Evolutionary conservation across 257 asterid species (phyloP).

Genomic region (Solanum sitiens): DNA sequence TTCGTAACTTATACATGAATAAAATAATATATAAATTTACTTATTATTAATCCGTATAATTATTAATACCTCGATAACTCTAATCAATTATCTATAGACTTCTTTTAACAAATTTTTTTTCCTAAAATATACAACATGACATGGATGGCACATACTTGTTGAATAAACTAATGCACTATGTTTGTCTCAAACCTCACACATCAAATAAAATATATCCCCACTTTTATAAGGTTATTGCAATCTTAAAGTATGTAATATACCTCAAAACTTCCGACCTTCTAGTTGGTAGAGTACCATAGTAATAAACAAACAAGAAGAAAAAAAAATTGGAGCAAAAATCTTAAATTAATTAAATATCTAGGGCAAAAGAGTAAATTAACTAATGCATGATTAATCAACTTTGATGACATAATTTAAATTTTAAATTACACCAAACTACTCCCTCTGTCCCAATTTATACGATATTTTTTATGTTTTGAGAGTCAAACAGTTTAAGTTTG

Average conservation of each 20-base stretch:
- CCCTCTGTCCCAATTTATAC: too few relatives aligned
- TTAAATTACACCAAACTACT: background rate
- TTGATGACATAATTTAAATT: background rate
- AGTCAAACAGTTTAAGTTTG: too few relatives aligned
- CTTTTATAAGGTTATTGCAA: background rate
- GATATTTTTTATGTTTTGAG: accelerated
- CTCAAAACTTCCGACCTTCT: background rate
- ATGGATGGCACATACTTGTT: background rate
- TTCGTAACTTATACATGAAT: too few relatives aligned
- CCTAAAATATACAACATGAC: background rate
- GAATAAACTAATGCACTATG: background rate
- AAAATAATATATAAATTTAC: too few relatives aligned
- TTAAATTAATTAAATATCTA: background rate
- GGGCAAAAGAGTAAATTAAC: background rate
- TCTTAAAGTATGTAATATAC: background rate
- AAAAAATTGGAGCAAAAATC: background rate
- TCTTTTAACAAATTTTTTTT: too few relatives aligned
- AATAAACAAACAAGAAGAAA: background rate
- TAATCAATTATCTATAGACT: background rate
- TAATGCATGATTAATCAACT: background rate
- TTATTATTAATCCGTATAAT: too few relatives aligned
- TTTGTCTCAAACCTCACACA: background rate
- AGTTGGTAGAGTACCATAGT: background rate
- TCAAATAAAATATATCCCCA: background rate
- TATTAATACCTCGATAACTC: background rate